Evolutionary conservation across 2,329 filamentous ascomycete genomes (phyloP), one percentile per base, ranked within the genome.

Genomic region (Periconia sp.): DNA sequence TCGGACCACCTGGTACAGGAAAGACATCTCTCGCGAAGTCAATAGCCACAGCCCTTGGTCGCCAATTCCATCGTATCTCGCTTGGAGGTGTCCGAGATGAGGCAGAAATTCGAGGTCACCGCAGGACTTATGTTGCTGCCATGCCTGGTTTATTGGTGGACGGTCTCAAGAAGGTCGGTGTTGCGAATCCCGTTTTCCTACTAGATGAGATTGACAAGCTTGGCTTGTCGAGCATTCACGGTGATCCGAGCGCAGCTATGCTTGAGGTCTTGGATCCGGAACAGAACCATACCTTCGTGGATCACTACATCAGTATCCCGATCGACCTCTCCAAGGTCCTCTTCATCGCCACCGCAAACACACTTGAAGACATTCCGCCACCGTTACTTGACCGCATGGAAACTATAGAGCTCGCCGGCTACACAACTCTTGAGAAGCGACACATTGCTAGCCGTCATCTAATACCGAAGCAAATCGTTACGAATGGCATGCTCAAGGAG

Each of bases 121-220:
- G 94, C 42, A 82, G 94, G 57, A 99, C 94, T 0, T 99, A 99
- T 65, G 94, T 99, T 45, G 94, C 94, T 16, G 94, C 94, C n/a
- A 96, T 99, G 92, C 94, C 94, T 8, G 94, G 94, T 40, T 78
- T 97, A 41, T 88, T 99, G 46, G 92, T 97, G 21, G 92, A 91
- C 66, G 94, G 92, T 0, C 69, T 99, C 41, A 92, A 94, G 74
- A 99, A 97, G 74, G 92, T 95, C 22, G 92, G 92, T 33, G 92
- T 97, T 15, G 84, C 90, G 3, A 99, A 99, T 65, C 94, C 94
- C 0, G 92, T 99, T 43, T 89, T 99, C 73, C 75, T 99, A 32
- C 84, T 99, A 10, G 94, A 99, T 64, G 94, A 99, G 74, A 96
- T 99, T 57, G 94, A 99, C 78, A 99, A 99, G 78, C 82, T 99